phyloP scores from a whole-genome alignment of 805 yeast genomes.

The Kuraishia ogatae region DNA sequence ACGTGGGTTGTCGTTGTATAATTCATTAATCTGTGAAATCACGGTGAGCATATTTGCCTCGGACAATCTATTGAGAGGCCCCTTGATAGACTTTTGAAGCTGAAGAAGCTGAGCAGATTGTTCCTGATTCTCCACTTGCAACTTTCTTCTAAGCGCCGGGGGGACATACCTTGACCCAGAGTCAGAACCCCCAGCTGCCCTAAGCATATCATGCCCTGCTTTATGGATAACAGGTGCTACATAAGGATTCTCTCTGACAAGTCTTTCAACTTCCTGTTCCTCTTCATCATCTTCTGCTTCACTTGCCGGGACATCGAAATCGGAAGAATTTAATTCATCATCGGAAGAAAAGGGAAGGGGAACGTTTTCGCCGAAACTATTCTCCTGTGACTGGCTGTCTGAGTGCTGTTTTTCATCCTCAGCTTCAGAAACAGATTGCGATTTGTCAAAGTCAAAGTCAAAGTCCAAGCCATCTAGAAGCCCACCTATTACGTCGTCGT shows the following conservation, averaged over 20 bases:
- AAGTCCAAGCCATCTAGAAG: constrained; percentile 67
- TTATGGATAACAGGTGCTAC: constrained; percentile 43
- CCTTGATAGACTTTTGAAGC: constrained; percentile 60
- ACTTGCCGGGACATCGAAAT: constrained; percentile 18
- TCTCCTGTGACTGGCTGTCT: background rate
- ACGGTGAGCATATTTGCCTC: constrained; percentile 75
- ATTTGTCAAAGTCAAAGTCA: constrained; percentile 28
- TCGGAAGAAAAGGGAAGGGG: constrained; percentile 6
- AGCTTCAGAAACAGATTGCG: constrained; percentile 7
- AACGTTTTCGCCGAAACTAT: constrained; percentile 4
- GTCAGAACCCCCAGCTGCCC: constrained; percentile 3
- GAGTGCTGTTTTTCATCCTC: constrained; percentile 8
- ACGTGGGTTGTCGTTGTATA: constrained; percentile 64
- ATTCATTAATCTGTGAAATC: constrained; percentile 54
- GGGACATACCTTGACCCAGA: constrained; percentile 58
- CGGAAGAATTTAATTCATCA: constrained; percentile 19
- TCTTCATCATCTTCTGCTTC: constrained; percentile 23
- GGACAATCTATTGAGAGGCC: constrained; percentile 80
- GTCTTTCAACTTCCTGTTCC: constrained; percentile 19
- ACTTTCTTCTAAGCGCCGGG: constrained; percentile 67
- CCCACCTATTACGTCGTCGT: constrained; percentile 77
- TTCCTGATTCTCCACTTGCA: constrained; percentile 25
- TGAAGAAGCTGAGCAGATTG: constrained; percentile 37
- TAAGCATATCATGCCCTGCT: constrained; percentile 1
- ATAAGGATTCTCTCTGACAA: constrained; percentile 62